Evolutionary conservation across 176 grass and related monocot species (phyloP).

Genomic region (Avena insularis): DNA sequence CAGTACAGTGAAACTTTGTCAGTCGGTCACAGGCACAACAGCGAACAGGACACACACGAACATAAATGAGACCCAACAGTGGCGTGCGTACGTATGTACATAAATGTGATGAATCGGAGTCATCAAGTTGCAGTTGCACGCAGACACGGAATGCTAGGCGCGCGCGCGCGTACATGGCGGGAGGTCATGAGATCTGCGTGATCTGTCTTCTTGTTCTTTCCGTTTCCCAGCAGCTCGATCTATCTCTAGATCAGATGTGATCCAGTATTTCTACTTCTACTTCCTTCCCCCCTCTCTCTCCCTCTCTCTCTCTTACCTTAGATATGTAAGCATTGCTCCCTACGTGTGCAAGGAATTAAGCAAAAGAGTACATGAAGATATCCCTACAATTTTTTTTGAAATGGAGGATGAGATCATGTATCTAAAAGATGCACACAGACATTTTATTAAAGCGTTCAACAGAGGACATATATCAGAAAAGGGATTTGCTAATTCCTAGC

Average conservation of each 20-base stretch:
- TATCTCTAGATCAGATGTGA: background rate
- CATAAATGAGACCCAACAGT: constrained; percentile 7
- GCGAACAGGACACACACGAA: background rate
- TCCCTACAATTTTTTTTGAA: no score
- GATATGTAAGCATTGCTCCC: no score
- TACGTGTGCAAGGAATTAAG: no score
- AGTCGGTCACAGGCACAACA: background rate
- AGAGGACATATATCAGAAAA: no score
- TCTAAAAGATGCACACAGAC: no score
- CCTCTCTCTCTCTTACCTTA: no score
- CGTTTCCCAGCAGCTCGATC: constrained; percentile 11
- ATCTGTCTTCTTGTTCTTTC: constrained; percentile 21
- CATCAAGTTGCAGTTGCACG: background rate
- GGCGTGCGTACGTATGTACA: background rate
- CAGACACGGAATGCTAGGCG: background rate
- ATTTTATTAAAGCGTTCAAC: no score
- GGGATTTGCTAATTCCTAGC: no score
- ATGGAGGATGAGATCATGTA: no score
- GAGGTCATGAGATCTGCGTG: constrained; percentile 13
- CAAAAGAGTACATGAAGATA: no score
- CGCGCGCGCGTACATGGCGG: background rate
- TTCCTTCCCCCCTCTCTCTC: no score
- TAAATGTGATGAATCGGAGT: constrained; percentile 4
- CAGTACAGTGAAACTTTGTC: background rate
- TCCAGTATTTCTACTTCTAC: background rate